Evolutionary conservation across 805 yeast species (phyloP).

Genomic region (Candida koratica): DNA sequence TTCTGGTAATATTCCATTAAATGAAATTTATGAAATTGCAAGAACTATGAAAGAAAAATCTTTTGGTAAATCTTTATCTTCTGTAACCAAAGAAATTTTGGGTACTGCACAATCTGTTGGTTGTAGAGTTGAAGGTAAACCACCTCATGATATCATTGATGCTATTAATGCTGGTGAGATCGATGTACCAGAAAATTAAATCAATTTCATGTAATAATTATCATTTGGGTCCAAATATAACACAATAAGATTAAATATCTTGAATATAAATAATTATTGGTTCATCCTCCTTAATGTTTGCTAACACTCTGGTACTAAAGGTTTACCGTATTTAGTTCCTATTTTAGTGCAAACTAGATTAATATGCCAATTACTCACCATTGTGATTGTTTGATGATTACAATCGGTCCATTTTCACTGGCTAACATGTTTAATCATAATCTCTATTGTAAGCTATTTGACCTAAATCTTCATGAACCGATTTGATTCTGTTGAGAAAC

Average conservation of each 20-base stretch:
- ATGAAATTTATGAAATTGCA: constrained; percentile 95
- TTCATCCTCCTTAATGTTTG: constrained; percentile 47
- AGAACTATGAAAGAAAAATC: constrained; percentile 97
- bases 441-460: too few species aligned
- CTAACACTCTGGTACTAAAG: constrained; percentile 91
- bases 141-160: constrained; percentile 98
- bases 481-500: too few species aligned
- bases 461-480: too few species aligned
- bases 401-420: constrained; percentile 67
- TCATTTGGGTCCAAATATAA: constrained; percentile 7
- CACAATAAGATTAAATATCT: constrained; percentile 7
- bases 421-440: constrained; percentile 43
- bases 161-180: constrained; percentile 98
- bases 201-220: constrained; percentile 24
- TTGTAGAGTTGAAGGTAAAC: constrained; percentile 98
- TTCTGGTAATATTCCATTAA: constrained; percentile 97
- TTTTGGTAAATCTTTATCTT: constrained; percentile 94
- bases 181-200: constrained; percentile 81
- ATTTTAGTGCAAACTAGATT: constrained; percentile 85
- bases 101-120: constrained; percentile 99
- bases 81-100: constrained; percentile 96
- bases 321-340: constrained; percentile 66
- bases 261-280: constrained; percentile 8
- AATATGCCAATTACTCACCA: constrained; percentile 73
- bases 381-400: constrained; percentile 42